phyloP scores from a whole-genome alignment of 805 yeast genomes.

The Myxozyma nipponensis region DNA sequence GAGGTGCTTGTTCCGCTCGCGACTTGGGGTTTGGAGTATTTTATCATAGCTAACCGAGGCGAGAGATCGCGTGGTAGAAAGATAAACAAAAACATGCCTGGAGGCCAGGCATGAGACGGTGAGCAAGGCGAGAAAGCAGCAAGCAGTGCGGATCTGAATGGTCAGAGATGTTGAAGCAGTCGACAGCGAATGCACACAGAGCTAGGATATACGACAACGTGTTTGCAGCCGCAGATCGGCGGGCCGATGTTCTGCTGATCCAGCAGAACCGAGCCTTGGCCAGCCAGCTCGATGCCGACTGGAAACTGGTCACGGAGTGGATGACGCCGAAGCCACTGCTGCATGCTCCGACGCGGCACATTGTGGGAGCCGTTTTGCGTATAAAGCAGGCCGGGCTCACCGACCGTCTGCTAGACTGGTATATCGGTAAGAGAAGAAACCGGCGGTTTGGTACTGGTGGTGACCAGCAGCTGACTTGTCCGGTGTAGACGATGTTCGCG shows the following conservation, averaged over 20 bases:
- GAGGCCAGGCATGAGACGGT: too few relatives aligned
- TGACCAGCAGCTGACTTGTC: background rate
- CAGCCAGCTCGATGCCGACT: constrained; percentile 5
- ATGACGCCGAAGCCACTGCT: constrained; percentile 22
- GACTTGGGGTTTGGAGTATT: too few relatives aligned
- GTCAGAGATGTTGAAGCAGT: too few relatives aligned
- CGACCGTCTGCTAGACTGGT: constrained; percentile 22
- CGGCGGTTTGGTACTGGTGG: too few relatives aligned
- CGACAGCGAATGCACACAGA: too few relatives aligned
- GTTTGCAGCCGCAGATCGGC: constrained; percentile 13
- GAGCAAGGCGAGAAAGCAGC: too few relatives aligned
- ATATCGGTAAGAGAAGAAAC: constrained; percentile 15
- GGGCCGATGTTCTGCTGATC: constrained; percentile 4
- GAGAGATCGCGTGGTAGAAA: too few relatives aligned
- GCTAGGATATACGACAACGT: constrained; percentile 15
- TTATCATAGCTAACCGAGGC: too few relatives aligned
- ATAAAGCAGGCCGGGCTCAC: constrained; percentile 1
- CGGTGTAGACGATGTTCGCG: constrained; percentile 17
- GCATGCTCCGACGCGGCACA: constrained; percentile 9
- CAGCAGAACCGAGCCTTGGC: constrained; percentile 3
- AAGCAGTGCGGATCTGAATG: too few relatives aligned
- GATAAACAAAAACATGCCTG: too few relatives aligned
- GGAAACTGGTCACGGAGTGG: constrained; percentile 19
- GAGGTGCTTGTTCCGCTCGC: too few relatives aligned
- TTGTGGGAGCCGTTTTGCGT: constrained; percentile 4